Conservation (phyloP, 2,329 filamentous ascomycete species). For the Fusarium solani-melongenae region DNA sequence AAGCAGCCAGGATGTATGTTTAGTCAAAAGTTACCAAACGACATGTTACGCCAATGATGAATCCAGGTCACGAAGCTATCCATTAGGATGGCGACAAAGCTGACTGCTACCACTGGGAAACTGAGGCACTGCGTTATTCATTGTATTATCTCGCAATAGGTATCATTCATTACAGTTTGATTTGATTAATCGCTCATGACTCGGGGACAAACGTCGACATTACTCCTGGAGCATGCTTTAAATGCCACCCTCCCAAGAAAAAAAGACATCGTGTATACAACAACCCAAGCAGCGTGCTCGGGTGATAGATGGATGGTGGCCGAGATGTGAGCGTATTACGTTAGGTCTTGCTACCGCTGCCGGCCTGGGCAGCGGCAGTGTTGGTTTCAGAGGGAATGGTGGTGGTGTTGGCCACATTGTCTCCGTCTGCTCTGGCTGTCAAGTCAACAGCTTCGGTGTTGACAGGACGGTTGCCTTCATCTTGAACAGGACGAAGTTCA, state of each 20-base stretch:
- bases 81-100: neutral
- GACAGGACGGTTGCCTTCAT: neutral
- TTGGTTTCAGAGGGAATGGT: neutral
- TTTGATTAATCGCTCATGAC: neutral
- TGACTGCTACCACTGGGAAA: neutral
- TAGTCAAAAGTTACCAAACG: neutral
- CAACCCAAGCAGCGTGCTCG: neutral
- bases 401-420: neutral
- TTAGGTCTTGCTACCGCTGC: constrained; percentile 1
- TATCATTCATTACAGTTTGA: neutral
- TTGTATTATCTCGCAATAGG: neutral
- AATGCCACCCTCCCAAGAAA: constrained; percentile 1
- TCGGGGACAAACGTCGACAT: neutral
- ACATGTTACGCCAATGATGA: neutral
- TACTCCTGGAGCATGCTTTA: neutral
- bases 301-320: neutral
- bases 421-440: neutral
- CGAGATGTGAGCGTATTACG: constrained; percentile 15
- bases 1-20: neutral
- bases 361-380: neutral
- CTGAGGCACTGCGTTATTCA: neutral
- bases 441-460: neutral
- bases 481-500: neutral
- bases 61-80: neutral
- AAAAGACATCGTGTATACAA: constrained; percentile 12